Evolutionary conservation across 495 filamentous ascomycete species (phyloP).

Genomic region (Hypoxylon subgilvum): DNA sequence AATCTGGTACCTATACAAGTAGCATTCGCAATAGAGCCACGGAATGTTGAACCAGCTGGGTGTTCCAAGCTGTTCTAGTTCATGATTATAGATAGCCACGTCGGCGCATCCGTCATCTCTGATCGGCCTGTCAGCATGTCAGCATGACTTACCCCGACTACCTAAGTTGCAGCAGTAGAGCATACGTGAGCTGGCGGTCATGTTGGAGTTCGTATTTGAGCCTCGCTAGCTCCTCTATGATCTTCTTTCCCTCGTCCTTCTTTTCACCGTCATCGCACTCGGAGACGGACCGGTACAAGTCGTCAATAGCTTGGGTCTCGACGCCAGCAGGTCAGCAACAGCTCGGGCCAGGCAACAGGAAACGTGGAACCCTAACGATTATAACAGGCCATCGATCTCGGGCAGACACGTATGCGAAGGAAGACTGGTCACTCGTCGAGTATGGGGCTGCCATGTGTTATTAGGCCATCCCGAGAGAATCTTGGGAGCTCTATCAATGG

Average conservation of each 20-base stretch:
- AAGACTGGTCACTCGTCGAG: conserved; percentile 77
- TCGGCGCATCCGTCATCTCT: conserved; percentile 80
- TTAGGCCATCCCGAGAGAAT: neutral
- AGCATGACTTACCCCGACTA: neutral
- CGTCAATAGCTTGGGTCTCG: conserved; percentile 93
- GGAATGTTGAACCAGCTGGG: conserved; percentile 81
- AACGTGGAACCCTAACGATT: conserved; percentile 63
- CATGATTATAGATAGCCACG: conserved; percentile 81
- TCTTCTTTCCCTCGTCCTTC: conserved; percentile 79
- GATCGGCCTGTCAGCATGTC: conserved; percentile 65
- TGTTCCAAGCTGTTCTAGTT: conserved; percentile 75
- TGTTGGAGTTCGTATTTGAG: conserved; percentile 98
- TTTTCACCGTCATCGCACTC: conserved; percentile 66
- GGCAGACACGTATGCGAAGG: conserved; percentile 84
- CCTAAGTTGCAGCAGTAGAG: conserved; percentile 1
- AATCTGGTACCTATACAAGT: conserved; percentile 74
- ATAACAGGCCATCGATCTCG: conserved; percentile 92
- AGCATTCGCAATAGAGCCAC: conserved; percentile 94
- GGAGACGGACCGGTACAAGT: conserved; percentile 78
- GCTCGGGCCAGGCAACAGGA: neutral
- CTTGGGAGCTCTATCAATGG: too few relatives aligned
- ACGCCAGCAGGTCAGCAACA: neutral
- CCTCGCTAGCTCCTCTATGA: conserved; percentile 77
- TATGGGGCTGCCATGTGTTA: conserved; percentile 71
- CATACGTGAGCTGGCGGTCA: conserved; percentile 79